Percentiles rank a stretch among this genome's conserved stretches.
Conservation (phyloP, 805 yeast genomes). For the Ogataea polymorpha region DNA sequence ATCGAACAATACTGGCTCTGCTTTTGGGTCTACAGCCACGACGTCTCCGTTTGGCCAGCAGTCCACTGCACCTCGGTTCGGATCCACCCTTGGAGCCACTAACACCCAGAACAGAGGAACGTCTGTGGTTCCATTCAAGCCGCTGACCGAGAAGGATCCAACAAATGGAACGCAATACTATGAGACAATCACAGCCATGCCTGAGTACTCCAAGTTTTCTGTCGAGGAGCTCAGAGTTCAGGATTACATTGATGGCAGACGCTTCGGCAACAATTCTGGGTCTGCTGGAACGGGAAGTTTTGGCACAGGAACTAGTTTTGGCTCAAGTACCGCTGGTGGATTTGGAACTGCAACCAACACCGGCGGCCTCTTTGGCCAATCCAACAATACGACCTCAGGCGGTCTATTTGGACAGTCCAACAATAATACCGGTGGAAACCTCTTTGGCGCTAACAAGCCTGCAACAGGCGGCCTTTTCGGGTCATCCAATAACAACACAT, state of each 20-base stretch:
- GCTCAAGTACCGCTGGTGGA: conserved; percentile 24
- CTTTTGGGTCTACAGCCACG: conserved; percentile 28
- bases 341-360: conserved; percentile 19
- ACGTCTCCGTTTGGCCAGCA: conserved; percentile 42
- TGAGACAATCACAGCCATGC: conserved; percentile 84
- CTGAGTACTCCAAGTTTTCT: conserved; percentile 78
- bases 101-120: conserved; percentile 59
- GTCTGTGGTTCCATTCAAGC: conserved; percentile 63
- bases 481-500: conserved; percentile 13
- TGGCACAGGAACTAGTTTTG: conserved; percentile 34
- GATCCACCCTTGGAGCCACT: conserved; percentile 30
- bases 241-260: conserved; percentile 77
- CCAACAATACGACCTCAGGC: conserved; percentile 24
- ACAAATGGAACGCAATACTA: conserved; percentile 55
- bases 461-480: conserved; percentile 31
- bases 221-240: conserved; percentile 85
- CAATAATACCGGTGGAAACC: conserved; percentile 8
- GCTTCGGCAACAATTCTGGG: conserved; percentile 42
- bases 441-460: conserved; percentile 24
- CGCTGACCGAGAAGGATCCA: conserved; percentile 69
- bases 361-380: conserved; percentile 47
- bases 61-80: conserved; percentile 28
- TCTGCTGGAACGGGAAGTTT: conserved; percentile 10
- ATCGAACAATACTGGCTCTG: conserved; percentile 28
- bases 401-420: conserved; percentile 39